Conservation (phyloP, 2,329 filamentous ascomycete genomes). For the Aspergillus luchuensis region DNA sequence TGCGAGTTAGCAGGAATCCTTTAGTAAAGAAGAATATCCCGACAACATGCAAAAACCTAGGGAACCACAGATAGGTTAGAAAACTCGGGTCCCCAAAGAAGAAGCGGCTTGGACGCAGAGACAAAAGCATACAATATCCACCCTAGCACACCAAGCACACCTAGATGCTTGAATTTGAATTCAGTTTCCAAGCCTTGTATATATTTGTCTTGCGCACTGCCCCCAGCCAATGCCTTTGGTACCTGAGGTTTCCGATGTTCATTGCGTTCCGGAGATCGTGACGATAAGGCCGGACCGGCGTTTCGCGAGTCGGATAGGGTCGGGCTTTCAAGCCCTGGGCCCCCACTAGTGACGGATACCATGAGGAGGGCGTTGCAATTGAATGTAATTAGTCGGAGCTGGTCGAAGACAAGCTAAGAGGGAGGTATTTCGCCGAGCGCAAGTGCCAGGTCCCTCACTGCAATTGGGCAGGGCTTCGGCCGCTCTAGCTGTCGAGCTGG, state of each 20-base stretch:
- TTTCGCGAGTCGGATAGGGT: conserved; percentile 12
- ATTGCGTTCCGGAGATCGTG: conserved; percentile 11
- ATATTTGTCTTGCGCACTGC: conserved; percentile 29
- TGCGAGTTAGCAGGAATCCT: conserved; percentile 87
- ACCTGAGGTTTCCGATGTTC: conserved; percentile 16
- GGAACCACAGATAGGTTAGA: not conserved
- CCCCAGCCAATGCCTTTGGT: conserved; percentile 17
- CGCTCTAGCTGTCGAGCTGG: not conserved
- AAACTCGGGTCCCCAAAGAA: conserved; percentile 6
- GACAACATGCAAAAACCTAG: conserved; percentile 69
- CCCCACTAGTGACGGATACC: conserved; percentile 15
- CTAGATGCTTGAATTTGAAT: conserved; percentile 43
- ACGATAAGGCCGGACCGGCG: conserved; percentile 7
- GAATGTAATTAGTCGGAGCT: conserved; percentile 2
- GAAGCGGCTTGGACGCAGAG: not conserved
- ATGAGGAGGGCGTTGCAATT: conserved; percentile 4
- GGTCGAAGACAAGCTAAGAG: conserved; percentile 8
- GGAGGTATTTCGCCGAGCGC: not conserved
- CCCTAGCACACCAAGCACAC: conserved; percentile 40
- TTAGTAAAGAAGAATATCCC: conserved; percentile 92
- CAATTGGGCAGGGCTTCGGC: conserved; percentile 3
- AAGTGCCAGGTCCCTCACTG: not conserved
- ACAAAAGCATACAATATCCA: conserved; percentile 44
- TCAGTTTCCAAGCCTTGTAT: conserved; percentile 37
- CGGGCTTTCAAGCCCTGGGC: conserved; percentile 7